These are phyloP conservation scores for Alternaria triticimaculans DNA, from an alignment of 2,329 filamentous ascomycete genomes.

Conservation along the genomic window DNA sequence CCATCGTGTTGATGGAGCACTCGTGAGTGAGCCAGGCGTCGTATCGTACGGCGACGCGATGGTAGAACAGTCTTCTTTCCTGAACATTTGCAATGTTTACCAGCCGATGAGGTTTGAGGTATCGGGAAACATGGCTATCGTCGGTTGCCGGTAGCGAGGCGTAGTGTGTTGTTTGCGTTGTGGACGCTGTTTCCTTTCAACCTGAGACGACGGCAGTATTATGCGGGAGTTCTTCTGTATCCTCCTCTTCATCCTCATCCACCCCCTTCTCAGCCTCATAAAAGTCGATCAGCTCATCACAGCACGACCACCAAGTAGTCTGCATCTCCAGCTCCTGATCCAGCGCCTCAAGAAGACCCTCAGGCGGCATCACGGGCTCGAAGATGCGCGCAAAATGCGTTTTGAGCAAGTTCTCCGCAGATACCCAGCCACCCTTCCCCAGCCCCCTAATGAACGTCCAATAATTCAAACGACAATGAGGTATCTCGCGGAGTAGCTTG, in stretches of 20 bases:
- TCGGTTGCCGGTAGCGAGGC: background rate
- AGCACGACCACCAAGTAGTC: background rate
- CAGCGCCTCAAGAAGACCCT: background rate
- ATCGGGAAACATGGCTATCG: background rate
- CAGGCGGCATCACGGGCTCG: background rate
- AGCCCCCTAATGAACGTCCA: background rate
- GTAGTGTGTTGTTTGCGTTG: accelerated
- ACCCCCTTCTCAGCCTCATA: background rate
- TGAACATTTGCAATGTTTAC: background rate
- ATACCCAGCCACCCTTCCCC: background rate
- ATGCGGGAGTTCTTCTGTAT: background rate
- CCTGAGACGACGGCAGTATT: background rate
- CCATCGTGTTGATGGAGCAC: too few species aligned
- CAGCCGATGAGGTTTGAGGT: background rate
- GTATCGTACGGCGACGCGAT: background rate
- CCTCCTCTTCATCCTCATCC: background rate
- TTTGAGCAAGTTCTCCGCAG: background rate
- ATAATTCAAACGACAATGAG: background rate
- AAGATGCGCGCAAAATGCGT: background rate
- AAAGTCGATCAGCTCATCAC: background rate
- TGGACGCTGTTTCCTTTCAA: background rate
- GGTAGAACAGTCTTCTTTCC: background rate
- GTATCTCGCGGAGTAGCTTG: background rate
- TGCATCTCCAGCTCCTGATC: background rate
- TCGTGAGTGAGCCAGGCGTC: background rate